These are phyloP conservation scores for Syzygium aqueum DNA, from an alignment of 345 rosid species.

Conservation along the genomic window DNA sequence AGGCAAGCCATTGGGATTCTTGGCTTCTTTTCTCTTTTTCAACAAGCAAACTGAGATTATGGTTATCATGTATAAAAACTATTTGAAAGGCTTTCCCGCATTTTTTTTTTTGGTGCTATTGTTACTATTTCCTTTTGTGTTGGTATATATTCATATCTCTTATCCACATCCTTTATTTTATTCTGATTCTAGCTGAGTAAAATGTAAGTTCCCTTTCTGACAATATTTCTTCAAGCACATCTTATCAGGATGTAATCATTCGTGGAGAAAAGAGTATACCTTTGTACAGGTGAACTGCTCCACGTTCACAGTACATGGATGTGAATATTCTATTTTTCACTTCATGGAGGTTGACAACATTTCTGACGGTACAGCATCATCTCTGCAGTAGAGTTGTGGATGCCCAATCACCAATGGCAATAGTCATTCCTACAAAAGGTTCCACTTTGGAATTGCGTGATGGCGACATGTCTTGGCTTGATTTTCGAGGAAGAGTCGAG, in stretches of 20 bases:
- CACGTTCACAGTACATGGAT: neutral
- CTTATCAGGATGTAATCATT: constrained; percentile 65
- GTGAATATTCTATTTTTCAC: neutral
- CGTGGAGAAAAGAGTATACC: constrained; percentile 87
- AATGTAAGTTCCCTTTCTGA: neutral
- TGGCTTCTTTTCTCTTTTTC: neutral
- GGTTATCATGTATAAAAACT: neutral
- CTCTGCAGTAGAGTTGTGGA: constrained; percentile 82
- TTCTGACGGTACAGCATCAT: constrained; percentile 22
- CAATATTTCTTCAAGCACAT: neutral
- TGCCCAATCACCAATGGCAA: constrained; percentile 79
- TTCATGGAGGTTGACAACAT: neutral
- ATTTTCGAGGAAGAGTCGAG: constrained; percentile 51
- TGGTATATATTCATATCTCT: neutral
- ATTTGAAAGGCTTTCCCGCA: neutral
- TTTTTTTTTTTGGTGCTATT: neutral
- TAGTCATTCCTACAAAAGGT: constrained; percentile 62
- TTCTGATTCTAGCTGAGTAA: neutral
- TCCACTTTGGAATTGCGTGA: constrained; percentile 50
- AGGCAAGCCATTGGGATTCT: neutral
- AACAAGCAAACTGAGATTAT: neutral
- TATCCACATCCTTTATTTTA: neutral
- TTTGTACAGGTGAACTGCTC: constrained; percentile 68
- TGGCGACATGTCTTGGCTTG: constrained; percentile 74
- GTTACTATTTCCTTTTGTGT: neutral